A percentile compares a stretch with the other conserved stretches of the same genome.
These are phyloP conservation scores for Penicillium sp. DNA, from an alignment of 2,329 filamentous ascomycete genomes.

Conservation along the genomic window DNA sequence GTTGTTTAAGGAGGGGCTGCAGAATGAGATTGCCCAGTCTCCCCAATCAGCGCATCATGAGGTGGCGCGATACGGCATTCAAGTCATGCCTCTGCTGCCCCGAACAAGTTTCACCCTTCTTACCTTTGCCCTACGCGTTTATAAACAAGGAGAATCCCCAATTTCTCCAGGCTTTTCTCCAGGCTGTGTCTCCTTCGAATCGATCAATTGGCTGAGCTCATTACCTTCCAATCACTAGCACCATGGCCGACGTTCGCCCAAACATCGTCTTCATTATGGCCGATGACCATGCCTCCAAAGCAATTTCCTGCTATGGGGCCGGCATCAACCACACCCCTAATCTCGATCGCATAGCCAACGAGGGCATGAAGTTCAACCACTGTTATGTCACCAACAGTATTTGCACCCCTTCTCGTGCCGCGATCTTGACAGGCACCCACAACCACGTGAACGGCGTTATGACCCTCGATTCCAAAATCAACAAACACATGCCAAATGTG, in stretches of 20 bases:
- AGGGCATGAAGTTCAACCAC: conserved; percentile 55
- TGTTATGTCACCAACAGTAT: conserved; percentile 58
- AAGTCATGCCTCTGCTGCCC: not conserved
- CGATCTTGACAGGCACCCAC: conserved; percentile 53
- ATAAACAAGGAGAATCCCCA: not conserved
- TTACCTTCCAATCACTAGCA: not conserved
- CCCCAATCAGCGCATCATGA: not conserved
- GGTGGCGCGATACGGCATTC: not conserved
- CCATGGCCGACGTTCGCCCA: conserved; percentile 8
- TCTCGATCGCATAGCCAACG: conserved; percentile 51
- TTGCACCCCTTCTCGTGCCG: conserved; percentile 54
- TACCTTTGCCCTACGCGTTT: not conserved
- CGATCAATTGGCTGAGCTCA: not conserved
- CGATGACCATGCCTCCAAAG: conserved; percentile 55
- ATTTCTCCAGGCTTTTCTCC: not conserved
- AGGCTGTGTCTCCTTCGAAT: not conserved
- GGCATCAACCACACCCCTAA: conserved; percentile 56
- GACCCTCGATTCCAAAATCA: conserved; percentile 52
- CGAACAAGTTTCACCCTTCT: not conserved
- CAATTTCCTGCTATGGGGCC: conserved; percentile 52
- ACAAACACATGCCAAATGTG: conserved; percentile 53
- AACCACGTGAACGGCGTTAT: conserved; percentile 57
- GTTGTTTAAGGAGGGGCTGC: not conserved
- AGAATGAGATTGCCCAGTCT: not conserved
- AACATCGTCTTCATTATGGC: conserved; percentile 57